Conservation (phyloP, 2,329 filamentous ascomycete species). For the Epichloe coenophiala region DNA sequence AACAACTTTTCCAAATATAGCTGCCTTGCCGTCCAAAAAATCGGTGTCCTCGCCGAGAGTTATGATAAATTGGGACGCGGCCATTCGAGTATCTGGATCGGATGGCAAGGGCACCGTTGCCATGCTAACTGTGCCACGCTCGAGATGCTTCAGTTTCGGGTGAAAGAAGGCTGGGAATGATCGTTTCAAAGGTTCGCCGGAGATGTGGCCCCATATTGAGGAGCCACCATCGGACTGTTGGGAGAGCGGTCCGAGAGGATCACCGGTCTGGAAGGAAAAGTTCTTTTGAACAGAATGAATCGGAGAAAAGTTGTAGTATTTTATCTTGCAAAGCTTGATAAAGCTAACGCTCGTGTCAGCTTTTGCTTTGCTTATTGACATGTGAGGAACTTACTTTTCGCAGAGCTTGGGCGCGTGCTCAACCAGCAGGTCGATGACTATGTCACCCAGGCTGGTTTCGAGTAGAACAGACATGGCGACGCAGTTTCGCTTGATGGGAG, state of each 20-base stretch:
- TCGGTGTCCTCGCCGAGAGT: slow-evolving; percentile 83
- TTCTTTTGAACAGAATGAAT: slow-evolving; percentile 85
- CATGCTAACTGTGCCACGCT: slow-evolving; percentile 92
- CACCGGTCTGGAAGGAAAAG: slow-evolving; percentile 93
- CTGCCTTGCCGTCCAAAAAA: slow-evolving; percentile 87
- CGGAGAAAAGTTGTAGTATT: slow-evolving; percentile 97
- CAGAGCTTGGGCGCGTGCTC: slow-evolving; percentile 84
- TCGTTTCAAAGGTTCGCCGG: slow-evolving; percentile 51
- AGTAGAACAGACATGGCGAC: slow-evolving; percentile 73
- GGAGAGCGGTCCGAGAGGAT: slow-evolving; percentile 78
- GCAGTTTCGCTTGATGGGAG: background rate
- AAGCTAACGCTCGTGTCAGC: slow-evolving; percentile 49
- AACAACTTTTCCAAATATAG: slow-evolving; percentile 87
- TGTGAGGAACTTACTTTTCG: slow-evolving; percentile 66
- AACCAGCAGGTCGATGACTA: slow-evolving; percentile 84
- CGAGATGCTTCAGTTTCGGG: slow-evolving; percentile 74
- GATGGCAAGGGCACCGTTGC: slow-evolving; percentile 68
- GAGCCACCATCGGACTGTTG: slow-evolving; percentile 80
- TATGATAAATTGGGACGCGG: slow-evolving; percentile 86
- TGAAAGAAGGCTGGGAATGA: slow-evolving; percentile 77
- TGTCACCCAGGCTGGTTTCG: slow-evolving; percentile 84
- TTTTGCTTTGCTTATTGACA: slow-evolving; percentile 8
- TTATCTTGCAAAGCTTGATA: slow-evolving; percentile 94
- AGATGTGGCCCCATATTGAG: slow-evolving; percentile 79
- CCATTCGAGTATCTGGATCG: slow-evolving; percentile 70